Conservation (phyloP, 306 rosid species). For the Citrullus colocynthis region DNA sequence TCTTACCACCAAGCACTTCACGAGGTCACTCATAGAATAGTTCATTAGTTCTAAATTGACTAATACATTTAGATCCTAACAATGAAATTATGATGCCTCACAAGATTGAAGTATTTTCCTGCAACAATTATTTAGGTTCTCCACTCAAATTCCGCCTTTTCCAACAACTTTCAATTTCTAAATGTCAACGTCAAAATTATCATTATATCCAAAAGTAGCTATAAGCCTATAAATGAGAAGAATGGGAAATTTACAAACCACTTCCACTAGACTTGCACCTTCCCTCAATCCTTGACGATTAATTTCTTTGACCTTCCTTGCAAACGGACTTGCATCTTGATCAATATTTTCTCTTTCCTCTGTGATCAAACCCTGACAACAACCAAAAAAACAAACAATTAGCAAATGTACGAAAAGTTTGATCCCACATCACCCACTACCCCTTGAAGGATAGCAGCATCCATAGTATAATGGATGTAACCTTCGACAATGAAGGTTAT, state of each 20-base stretch:
- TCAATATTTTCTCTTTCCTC: slow-evolving; percentile 74
- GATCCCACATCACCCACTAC: not conserved
- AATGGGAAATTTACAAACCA: slow-evolving; percentile 47
- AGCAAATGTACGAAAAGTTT: not conserved
- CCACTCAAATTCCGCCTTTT: not conserved
- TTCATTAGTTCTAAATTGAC: not conserved
- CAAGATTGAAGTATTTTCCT: not conserved
- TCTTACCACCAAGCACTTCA: not conserved
- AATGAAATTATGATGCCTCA: not conserved
- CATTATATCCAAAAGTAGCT: not conserved
- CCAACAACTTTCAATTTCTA: not conserved
- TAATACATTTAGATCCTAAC: not conserved
- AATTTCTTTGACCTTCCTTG: slow-evolving; percentile 65
- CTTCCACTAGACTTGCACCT: slow-evolving; percentile 94
- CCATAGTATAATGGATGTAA: not conserved
- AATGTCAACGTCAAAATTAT: not conserved
- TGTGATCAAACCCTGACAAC: slow-evolving; percentile 79
- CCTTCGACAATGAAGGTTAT: not conserved
- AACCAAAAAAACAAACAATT: not conserved
- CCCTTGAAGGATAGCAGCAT: not conserved
- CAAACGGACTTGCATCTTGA: slow-evolving; percentile 86
- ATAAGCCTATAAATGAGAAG: not conserved
- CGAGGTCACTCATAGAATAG: not conserved
- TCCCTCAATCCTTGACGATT: slow-evolving; percentile 83
- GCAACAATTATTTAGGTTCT: not conserved